Evolutionary conservation across 768 basidiomycete species (phyloP).

Genomic region (Leccinum subtestaceum): DNA sequence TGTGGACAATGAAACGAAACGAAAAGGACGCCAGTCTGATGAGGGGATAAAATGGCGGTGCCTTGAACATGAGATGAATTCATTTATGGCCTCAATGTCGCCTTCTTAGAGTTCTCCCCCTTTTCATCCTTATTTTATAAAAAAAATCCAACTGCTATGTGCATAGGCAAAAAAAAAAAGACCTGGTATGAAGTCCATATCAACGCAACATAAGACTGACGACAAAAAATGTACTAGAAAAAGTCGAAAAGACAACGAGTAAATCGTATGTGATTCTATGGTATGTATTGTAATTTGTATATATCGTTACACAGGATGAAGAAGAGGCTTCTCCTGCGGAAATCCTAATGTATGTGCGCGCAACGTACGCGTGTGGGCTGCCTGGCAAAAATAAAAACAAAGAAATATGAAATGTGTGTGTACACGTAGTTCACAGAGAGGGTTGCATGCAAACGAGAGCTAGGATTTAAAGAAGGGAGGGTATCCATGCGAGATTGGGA

Average conservation of each 20-base stretch:
- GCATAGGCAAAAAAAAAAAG: background rate
- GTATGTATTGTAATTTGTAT: background rate
- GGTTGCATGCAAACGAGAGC: background rate
- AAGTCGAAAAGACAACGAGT: background rate
- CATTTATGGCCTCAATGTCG: too few species aligned
- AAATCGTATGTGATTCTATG: slow-evolving; percentile 1
- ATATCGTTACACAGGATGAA: too few species aligned
- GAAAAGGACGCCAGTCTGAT: too few species aligned
- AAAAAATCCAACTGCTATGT: background rate
- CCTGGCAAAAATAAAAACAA: background rate
- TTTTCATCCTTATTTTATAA: background rate
- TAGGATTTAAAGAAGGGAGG: background rate
- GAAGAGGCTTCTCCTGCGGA: too few species aligned
- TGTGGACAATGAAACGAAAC: too few species aligned
- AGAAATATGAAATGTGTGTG: background rate
- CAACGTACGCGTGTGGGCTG: background rate
- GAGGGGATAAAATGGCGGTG: too few species aligned
- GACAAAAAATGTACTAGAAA: background rate
- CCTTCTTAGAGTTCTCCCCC: background rate
- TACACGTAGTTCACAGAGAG: background rate
- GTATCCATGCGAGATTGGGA: slow-evolving; percentile 6
- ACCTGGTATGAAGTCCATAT: background rate
- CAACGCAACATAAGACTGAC: background rate
- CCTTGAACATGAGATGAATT: too few species aligned
- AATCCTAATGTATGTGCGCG: background rate